Percentiles rank a stretch among this genome's conserved stretches.
These are phyloP conservation scores for Chlorella sp. DNA, from an alignment of 139 green algal genomes.

Conservation along the genomic window DNA sequence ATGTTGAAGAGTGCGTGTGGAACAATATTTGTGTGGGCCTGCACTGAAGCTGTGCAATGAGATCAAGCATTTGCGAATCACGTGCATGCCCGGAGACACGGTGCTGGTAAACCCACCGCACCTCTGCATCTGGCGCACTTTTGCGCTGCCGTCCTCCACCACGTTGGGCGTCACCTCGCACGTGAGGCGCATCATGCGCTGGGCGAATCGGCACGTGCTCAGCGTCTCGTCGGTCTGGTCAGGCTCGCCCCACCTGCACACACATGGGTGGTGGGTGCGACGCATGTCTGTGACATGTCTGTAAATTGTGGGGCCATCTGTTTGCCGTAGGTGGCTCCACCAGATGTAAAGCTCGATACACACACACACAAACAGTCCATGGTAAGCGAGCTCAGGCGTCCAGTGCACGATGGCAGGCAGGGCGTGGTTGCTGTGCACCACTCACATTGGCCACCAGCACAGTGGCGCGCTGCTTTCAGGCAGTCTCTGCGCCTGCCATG, in stretches of 20 bases:
- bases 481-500: too few relatives aligned
- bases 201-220: conserved; percentile 68
- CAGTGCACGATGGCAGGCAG: too few relatives aligned
- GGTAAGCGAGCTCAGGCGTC: background rate
- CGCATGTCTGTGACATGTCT: too few relatives aligned
- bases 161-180: conserved; percentile 46
- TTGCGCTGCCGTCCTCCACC: conserved; percentile 24
- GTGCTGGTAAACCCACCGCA: conserved; percentile 8
- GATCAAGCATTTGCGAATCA: too few relatives aligned
- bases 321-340: too few relatives aligned
- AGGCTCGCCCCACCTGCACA: conserved; percentile 38
- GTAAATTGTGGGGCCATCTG: too few relatives aligned
- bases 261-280: background rate
- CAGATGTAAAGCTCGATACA: background rate
- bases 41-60: too few relatives aligned
- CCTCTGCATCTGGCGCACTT: conserved; percentile 37
- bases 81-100: too few relatives aligned
- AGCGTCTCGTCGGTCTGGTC: conserved; percentile 57
- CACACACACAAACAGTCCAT: conserved; percentile 1
- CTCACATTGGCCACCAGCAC: too few relatives aligned
- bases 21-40: too few relatives aligned
- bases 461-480: too few relatives aligned
- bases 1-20: background rate
- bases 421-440: too few relatives aligned
- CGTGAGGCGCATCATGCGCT: conserved; percentile 58